Base-by-base conservation (phyloP, 2,329 filamentous ascomycete species). In the Trichoderma hamatum region DNA sequence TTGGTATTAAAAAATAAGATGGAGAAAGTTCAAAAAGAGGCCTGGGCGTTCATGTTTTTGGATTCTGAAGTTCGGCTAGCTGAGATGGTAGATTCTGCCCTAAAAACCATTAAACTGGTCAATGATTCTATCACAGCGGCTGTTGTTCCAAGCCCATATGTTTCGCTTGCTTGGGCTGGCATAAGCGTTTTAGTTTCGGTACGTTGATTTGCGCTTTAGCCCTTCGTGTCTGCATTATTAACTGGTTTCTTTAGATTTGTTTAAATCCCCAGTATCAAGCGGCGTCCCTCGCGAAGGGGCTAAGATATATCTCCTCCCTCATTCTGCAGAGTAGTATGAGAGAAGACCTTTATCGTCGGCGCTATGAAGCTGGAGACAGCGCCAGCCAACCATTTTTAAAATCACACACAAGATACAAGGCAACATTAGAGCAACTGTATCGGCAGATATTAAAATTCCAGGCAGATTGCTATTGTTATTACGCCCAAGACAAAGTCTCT, bases 401-500 rank as follows among this genome's bases (percentile, higher is more conserved):
- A 32, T 13, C 26, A 5, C 59, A 65, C n/a, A 3, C 39, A 14
- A 19, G 21, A 7, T 65, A 65, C 5, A 65, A 65, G 16, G 6
- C 14, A 2, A 46, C 51, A 21, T 16, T 65, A 21, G 62, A 56
- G 21, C 24, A 24, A 13, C 9, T 56, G 3, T 65, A 65, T 24
- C 62, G 21, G 51, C 62, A 56, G 32, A 46, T 65, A 54, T 21
- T 65, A 11, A 65, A 21, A n/a, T 56, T 56, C 16, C 51, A 65
- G 21, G 51, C 28, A 30, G 39, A 14, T 21, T 55, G 32, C 11
- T 65, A 43, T 19, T 65, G 62, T 9, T 65, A 56, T 32, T 65
- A 65, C 21, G 21, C 34, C 9, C 10, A 46, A 21, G 19, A 30
- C 24, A 24, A 16, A 30, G 14, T 21, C 24, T 11, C 24, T 55